These are phyloP conservation scores for Penicillium sp. DNA, from an alignment of 2,329 filamentous ascomycete species.

Conservation along the genomic window DNA sequence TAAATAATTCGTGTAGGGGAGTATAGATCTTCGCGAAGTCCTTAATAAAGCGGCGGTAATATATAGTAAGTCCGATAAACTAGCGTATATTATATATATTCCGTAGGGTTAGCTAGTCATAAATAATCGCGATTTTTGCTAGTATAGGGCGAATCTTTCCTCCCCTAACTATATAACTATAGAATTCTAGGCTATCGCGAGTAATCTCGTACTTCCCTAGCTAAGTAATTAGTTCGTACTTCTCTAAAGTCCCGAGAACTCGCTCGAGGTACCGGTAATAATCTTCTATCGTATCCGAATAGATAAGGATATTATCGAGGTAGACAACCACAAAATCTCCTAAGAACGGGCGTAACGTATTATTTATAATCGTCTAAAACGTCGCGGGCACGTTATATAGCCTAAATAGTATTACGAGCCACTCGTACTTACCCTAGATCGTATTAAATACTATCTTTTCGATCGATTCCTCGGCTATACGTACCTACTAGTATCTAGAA, in stretches of 20 bases:
- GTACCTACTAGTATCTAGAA: too few relatives aligned
- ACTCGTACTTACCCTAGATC: too few relatives aligned
- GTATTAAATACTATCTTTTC: too few relatives aligned
- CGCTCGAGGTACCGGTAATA: neutral
- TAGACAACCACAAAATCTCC: neutral
- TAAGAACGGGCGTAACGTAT: neutral
- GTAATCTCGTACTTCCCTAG: neutral
- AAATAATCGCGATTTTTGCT: neutral
- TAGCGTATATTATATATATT: neutral
- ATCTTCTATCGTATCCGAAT: neutral
- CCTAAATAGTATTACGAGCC: too few relatives aligned
- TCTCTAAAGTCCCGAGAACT: neutral
- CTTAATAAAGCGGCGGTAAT: neutral
- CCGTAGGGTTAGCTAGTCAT: neutral
- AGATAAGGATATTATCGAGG: slow-evolving; percentile 6
- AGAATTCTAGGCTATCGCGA: slow-evolving; percentile 1
- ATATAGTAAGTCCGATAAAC: neutral
- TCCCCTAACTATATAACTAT: neutral
- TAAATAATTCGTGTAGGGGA: too few relatives aligned
- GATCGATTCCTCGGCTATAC: too few relatives aligned
- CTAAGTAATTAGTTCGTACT: neutral
- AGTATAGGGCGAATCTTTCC: neutral
- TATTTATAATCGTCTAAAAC: neutral
- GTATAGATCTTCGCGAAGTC: too few relatives aligned
- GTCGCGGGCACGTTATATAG: neutral